These are phyloP conservation scores for Royoungia palumana DNA, from an alignment of 768 basidiomycete genomes.

Conservation along the genomic window DNA sequence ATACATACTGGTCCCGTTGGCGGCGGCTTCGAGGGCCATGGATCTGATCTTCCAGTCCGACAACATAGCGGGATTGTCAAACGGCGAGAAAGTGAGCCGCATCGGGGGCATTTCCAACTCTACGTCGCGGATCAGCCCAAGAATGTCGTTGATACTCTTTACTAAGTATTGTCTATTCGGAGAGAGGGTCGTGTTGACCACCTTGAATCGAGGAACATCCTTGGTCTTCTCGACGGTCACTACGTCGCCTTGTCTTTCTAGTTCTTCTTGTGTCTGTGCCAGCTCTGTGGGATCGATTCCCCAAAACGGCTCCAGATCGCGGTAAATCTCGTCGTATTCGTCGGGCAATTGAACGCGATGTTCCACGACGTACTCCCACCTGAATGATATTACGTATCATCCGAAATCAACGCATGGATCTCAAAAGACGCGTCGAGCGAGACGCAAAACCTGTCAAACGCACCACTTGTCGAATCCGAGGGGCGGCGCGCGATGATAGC, in stretches of 20 bases:
- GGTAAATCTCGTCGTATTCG: constrained; percentile 45
- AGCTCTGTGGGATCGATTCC: constrained; percentile 33
- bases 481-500: constrained; percentile 36
- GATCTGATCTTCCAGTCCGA: constrained; percentile 23
- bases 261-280: constrained; percentile 13
- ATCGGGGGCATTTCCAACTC: constrained; percentile 31
- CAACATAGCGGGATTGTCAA: constrained; percentile 30
- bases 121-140: constrained; percentile 27
- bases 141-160: constrained; percentile 3
- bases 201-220: constrained; percentile 2
- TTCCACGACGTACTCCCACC: constrained; percentile 42
- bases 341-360: constrained; percentile 41
- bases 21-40: constrained; percentile 26
- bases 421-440: no score
- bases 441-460: constrained; percentile 18
- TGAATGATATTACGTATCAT: not conserved
- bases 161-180: constrained; percentile 1
- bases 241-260: constrained; percentile 13
- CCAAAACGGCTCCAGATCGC: constrained; percentile 37
- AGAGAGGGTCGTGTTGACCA: constrained; percentile 14
- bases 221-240: constrained; percentile 27
- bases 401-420: no score
- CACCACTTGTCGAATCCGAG: constrained; percentile 44
- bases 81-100: constrained; percentile 28
- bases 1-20: constrained; percentile 26